Conservation (phyloP, 1,284 basidiomycete species). For the Ustilago sp. region DNA sequence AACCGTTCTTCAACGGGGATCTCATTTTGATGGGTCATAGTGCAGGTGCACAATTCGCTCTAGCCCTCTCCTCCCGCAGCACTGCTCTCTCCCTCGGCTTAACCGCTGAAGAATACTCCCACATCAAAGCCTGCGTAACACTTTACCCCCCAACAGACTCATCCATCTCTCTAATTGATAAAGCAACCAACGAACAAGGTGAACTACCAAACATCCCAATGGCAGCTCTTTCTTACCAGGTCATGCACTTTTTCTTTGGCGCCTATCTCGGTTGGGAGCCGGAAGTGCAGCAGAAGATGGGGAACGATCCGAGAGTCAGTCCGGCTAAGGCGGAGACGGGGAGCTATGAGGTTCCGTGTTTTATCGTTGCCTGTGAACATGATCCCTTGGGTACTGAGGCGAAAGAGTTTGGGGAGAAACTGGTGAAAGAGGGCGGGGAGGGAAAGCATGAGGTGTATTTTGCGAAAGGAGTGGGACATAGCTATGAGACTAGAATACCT, state of each 20-base stretch:
- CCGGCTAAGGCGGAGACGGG: conserved; percentile 20
- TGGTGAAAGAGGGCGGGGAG: conserved; percentile 10
- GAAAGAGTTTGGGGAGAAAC: conserved; percentile 11
- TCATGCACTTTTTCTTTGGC: conserved; percentile 46
- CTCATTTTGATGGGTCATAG: conserved; percentile 36
- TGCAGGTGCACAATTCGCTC: conserved; percentile 36
- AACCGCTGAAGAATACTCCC: conserved; percentile 18
- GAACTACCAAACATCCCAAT: conserved; percentile 30
- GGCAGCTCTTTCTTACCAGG: conserved; percentile 22
- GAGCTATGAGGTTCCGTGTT: conserved; percentile 30
- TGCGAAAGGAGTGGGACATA: conserved; percentile 39
- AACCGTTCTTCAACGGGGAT: conserved; percentile 42
- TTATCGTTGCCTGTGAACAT: conserved; percentile 47
- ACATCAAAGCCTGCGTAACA: conserved; percentile 37
- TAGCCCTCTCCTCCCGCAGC: conserved; percentile 13
- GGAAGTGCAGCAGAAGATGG: conserved; percentile 8
- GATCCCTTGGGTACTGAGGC: conserved; percentile 40
- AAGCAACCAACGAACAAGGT: conserved; percentile 37
- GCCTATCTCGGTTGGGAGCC: conserved; percentile 32
- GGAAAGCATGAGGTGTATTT: conserved; percentile 30
- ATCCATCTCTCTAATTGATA: conserved; percentile 24
- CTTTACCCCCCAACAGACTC: conserved; percentile 41
- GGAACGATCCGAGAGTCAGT: conserved; percentile 27
- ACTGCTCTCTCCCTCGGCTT: conserved; percentile 30
- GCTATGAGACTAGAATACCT: conserved; percentile 39